Percentiles rank a stretch among this genome's conserved stretches.
Conservation (phyloP, 1,284 basidiomycete genomes). For the Trametes polyzona region DNA sequence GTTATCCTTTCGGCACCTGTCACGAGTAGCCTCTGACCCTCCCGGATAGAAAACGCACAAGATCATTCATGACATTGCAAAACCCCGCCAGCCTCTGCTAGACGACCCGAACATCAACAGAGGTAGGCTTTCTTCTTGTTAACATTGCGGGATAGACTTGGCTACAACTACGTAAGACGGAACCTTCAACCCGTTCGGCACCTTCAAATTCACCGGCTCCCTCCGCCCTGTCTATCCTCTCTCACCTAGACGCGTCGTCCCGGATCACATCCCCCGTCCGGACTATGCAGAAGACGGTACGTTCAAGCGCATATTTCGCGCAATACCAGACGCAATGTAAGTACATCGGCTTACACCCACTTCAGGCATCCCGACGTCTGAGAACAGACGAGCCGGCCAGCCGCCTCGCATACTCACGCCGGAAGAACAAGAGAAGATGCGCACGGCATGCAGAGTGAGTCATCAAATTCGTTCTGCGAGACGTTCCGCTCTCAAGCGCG, state of each 20-base stretch:
- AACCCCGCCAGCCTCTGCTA: conserved; percentile 41
- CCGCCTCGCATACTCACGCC: conserved; percentile 64
- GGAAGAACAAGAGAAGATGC: conserved; percentile 82
- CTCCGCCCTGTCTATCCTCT: conserved; percentile 79
- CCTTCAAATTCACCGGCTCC: conserved; percentile 69
- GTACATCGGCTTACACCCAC: conserved; percentile 27
- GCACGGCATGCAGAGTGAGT: conserved; percentile 73
- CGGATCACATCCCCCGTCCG: conserved; percentile 75
- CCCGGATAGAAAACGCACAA: conserved; percentile 77
- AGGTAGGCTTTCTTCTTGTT: conserved; percentile 24
- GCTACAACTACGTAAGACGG: conserved; percentile 49
- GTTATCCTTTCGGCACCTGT: no score
- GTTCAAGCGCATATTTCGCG: conserved; percentile 34
- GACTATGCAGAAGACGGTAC: conserved; percentile 80
- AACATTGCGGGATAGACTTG: not conserved
- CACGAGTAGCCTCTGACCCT: no score
- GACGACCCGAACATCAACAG: conserved; percentile 38
- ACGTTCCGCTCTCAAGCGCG: conserved; percentile 28
- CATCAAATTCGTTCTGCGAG: conserved; percentile 10
- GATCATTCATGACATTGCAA: conserved; percentile 67
- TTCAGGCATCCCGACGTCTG: conserved; percentile 65
- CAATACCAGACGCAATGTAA: conserved; percentile 33
- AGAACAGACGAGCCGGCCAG: conserved; percentile 60
- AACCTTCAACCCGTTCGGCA: conserved; percentile 76
- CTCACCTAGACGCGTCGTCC: conserved; percentile 69